These are phyloP conservation scores for Botrytis medusae DNA, from an alignment of 2,329 filamentous ascomycete genomes.

Conservation along the genomic window DNA sequence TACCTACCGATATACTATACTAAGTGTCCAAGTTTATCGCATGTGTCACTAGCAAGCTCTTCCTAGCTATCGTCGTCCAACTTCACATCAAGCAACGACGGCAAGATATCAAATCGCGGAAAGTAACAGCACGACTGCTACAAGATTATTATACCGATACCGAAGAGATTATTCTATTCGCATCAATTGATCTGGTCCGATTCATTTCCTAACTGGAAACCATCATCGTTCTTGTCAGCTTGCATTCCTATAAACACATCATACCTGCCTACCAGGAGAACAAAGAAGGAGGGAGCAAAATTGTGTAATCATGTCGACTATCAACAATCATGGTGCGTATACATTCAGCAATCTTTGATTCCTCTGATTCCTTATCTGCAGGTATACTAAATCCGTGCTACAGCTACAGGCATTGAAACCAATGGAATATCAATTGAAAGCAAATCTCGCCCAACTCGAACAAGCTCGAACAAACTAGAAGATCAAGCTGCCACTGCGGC, in stretches of 20 bases:
- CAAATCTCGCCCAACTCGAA: slow-evolving; percentile 21
- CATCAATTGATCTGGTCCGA: too few relatives aligned
- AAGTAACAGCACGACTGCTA: too few relatives aligned
- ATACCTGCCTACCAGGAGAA: neutral
- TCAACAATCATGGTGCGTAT: neutral
- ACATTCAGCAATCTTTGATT: neutral
- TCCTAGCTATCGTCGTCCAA: neutral
- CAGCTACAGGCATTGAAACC: slow-evolving; percentile 4
- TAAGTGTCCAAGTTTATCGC: neutral
- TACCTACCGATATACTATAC: neutral
- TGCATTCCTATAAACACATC: slow-evolving; percentile 3
- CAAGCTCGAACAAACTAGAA: slow-evolving; percentile 38
- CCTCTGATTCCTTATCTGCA: neutral
- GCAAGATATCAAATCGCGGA: neutral
- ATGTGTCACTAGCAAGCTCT: neutral
- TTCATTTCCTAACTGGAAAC: too few relatives aligned
- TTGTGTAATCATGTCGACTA: slow-evolving; percentile 11
- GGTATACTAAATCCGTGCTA: neutral
- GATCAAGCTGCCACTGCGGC: slow-evolving; percentile 60
- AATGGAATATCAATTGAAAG: neutral
- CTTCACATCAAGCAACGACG: neutral
- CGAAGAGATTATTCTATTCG: too few relatives aligned
- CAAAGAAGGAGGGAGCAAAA: neutral
- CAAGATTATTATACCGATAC: too few relatives aligned
- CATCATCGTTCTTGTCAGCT: neutral